Percentiles rank a stretch among this genome's conserved stretches.
Evolutionary conservation across 2,329 filamentous ascomycete genomes (phyloP).

Genomic region (Colletotrichum sp.): DNA sequence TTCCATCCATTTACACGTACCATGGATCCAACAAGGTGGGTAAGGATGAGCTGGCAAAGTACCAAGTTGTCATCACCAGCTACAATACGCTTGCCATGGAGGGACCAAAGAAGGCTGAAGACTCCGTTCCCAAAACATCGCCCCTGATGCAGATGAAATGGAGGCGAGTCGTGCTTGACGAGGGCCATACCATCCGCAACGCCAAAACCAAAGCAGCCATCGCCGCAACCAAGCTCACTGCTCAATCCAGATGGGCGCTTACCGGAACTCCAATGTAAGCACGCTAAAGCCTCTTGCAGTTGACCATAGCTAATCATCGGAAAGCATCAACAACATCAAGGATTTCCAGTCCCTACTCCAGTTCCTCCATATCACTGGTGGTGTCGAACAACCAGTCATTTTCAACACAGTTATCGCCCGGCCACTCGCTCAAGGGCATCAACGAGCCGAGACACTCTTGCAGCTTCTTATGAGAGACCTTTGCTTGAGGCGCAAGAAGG

Average conservation of each 20-base stretch:
- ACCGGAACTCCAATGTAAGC: constrained; percentile 79
- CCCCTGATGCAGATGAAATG: constrained; percentile 61
- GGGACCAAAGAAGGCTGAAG: constrained; percentile 24
- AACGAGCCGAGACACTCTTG: constrained; percentile 66
- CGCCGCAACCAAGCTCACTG: constrained; percentile 70
- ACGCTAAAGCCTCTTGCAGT: not conserved
- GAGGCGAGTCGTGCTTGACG: constrained; percentile 82
- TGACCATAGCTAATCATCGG: not conserved
- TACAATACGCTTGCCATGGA: constrained; percentile 80
- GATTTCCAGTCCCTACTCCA: constrained; percentile 82
- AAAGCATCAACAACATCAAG: constrained; percentile 75
- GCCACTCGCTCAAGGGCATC: constrained; percentile 64
- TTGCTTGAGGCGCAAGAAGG: constrained; percentile 82
- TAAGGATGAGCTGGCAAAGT: constrained; percentile 62
- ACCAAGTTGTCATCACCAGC: constrained; percentile 82
- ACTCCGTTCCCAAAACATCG: not conserved
- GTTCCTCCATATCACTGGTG: constrained; percentile 78
- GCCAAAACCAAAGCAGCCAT: constrained; percentile 73
- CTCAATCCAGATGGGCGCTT: constrained; percentile 78
- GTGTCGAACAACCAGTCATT: constrained; percentile 73
- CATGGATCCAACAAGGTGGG: constrained; percentile 69
- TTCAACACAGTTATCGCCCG: constrained; percentile 77
- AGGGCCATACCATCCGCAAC: constrained; percentile 85
- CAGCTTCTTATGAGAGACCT: constrained; percentile 82
- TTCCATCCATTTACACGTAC: constrained; percentile 74